Evolutionary conservation across 129 eudicot species (phyloP).

Genomic region (Glebionis coronaria): DNA sequence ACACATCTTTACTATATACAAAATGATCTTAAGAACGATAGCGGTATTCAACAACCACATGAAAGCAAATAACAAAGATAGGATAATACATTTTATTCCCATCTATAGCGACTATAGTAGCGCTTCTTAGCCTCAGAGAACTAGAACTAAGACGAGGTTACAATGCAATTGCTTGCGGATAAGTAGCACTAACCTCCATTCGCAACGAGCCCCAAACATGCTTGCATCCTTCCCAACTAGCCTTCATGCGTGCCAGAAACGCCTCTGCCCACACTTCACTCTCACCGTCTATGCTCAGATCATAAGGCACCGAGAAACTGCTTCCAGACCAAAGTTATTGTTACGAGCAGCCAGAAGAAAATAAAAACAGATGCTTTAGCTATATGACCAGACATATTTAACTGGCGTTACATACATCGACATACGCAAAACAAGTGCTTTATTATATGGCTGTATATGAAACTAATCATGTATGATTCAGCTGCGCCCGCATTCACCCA

Average conservation of each 20-base stretch:
- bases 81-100: no score
- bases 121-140: not conserved
- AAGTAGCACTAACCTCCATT: constrained; percentile 74
- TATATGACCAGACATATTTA: not conserved
- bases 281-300: constrained; percentile 72
- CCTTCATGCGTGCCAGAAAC: constrained; percentile 44
- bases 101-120: no score
- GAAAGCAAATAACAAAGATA: no score
- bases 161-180: constrained; percentile 85
- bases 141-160: constrained; percentile 16
- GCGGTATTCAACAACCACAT: no score
- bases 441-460: no score
- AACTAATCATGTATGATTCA: no score
- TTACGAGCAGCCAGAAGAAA: constrained; percentile 14
- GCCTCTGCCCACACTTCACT: constrained; percentile 68
- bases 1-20: no score
- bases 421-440: no score
- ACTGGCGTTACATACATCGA: no score
- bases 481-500: no score
- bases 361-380: no score
- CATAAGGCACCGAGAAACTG: constrained; percentile 94
- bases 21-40: no score
- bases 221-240: constrained; percentile 54
- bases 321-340: constrained; percentile 2
- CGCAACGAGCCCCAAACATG: constrained; percentile 68